Evolutionary conservation across 1,139 yeast genomes (phyloP), one percentile per base, ranked within the genome.

Genomic region (Blastobotrys capitulatus): DNA sequence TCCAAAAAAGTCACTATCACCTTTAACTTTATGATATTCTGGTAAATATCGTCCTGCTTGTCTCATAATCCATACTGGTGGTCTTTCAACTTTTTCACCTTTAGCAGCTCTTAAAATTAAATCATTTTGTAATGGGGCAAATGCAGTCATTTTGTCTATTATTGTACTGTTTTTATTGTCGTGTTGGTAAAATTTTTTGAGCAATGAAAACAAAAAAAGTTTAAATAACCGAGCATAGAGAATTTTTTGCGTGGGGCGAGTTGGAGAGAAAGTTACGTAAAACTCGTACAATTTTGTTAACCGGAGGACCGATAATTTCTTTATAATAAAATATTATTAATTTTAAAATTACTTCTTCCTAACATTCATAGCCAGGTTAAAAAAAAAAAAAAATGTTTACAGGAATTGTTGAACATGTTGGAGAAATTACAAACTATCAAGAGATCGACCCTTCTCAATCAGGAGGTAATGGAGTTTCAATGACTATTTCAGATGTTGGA

Each of bases 11-110:
- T 92, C 96, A 54, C 86, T 75, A n/a, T 76, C 75, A 40, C 80
- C 95, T 66, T 92, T 92, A 43, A 82, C 97, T 64, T 81, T 78
- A 65, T 90, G 96, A 67, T 92, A 92, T 67, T 92, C 97, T 12
- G 73, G 73, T 26, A 69, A 56, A 52, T 69, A 69, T 51, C 95
- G 74, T n/a, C 95, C 95, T 2, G 92, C 94, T 72, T 85, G 94
- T 68, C 94, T 78, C 98, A 92, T 92, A 60, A 92, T 86, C 98
- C 98, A 92, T 54, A 92, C 82, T 25, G 98, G 98, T 1, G 98
- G 97, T 66, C 98, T 81, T 70, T 92, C 98, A 44, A 92, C 97
- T 58, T 73, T 73, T 65, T 90, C 96, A 47, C 84, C 76, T 52
- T 74, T 72, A 20, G 98, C 97, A 3, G 97, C 97, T 61, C 98